Conservation (phyloP, 306 rosid genomes). For the Gleditsia sinensis region DNA sequence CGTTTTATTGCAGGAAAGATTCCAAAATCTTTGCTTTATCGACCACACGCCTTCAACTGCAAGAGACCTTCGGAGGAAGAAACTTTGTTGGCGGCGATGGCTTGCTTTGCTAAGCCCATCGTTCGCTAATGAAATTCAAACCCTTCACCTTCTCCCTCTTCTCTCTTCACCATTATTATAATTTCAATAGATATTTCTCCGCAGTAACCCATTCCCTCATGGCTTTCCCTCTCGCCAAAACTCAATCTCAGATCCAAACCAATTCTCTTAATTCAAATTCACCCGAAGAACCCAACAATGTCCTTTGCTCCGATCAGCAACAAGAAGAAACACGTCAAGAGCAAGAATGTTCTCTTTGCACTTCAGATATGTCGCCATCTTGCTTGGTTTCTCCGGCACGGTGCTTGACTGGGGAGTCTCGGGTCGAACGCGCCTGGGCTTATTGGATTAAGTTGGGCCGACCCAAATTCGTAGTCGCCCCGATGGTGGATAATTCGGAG, state of each 20-base stretch:
- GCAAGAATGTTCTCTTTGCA: neutral
- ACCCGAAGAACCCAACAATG: conserved; percentile 41
- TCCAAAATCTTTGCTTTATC: neutral
- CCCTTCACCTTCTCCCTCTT: conserved; percentile 26
- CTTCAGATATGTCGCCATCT: conserved; percentile 19
- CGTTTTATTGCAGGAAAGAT: neutral
- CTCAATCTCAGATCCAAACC: conserved; percentile 23
- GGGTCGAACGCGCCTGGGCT: conserved; percentile 77
- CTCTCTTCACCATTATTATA: neutral
- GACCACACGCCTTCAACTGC: neutral
- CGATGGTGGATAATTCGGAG: conserved; percentile 98
- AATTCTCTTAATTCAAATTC: conserved; percentile 29
- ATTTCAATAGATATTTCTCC: conserved; percentile 11
- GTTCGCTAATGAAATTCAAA: conserved; percentile 63
- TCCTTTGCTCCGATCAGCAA: conserved; percentile 42
- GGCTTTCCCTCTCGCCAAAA: conserved; percentile 44
- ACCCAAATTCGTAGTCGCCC: conserved; percentile 86
- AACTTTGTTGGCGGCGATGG: conserved; percentile 51
- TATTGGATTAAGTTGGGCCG: conserved; percentile 84
- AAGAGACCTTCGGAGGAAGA: neutral
- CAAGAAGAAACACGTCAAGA: neutral
- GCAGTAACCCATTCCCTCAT: conserved; percentile 35
- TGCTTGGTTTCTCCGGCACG: conserved; percentile 34
- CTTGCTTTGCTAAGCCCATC: conserved; percentile 35
- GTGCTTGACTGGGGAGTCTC: conserved; percentile 54